Percentiles rank a stretch among this genome's conserved stretches.
Evolutionary conservation across 2,329 filamentous ascomycete genomes (phyloP).

Genomic region (Amphichorda felina): DNA sequence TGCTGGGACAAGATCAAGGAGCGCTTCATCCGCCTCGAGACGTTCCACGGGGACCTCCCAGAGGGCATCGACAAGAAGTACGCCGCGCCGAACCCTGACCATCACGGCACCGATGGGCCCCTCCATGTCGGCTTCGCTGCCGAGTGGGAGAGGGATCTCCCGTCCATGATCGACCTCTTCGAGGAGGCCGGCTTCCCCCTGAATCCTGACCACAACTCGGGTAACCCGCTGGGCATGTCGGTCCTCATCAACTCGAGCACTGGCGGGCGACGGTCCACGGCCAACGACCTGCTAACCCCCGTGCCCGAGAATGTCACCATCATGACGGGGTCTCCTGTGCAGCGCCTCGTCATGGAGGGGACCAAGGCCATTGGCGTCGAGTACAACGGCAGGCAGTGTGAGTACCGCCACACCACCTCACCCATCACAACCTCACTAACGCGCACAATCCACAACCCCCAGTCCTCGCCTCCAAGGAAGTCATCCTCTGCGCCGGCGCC

Average conservation of each 20-base stretch:
- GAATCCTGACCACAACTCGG: slow-evolving; percentile 45
- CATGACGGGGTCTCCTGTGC: slow-evolving; percentile 80
- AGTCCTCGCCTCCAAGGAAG: slow-evolving; percentile 54
- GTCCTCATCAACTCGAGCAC: slow-evolving; percentile 35
- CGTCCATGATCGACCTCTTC: slow-evolving; percentile 31
- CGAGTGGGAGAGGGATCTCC: slow-evolving; percentile 36
- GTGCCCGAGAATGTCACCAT: slow-evolving; percentile 59
- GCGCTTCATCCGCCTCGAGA: slow-evolving; percentile 40
- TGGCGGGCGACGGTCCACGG: slow-evolving; percentile 35
- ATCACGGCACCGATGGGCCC: slow-evolving; percentile 37
- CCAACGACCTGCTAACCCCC: slow-evolving; percentile 32
- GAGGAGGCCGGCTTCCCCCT: slow-evolving; percentile 32
- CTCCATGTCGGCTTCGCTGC: slow-evolving; percentile 34
- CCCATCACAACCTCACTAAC: neutral
- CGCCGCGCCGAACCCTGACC: slow-evolving; percentile 25
- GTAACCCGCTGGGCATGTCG: slow-evolving; percentile 44
- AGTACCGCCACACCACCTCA: slow-evolving; percentile 11
- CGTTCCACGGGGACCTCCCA: slow-evolving; percentile 30
- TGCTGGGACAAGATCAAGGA: slow-evolving; percentile 38
- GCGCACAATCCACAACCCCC: slow-evolving; percentile 14
- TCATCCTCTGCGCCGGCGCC: slow-evolving; percentile 67
- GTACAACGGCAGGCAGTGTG: slow-evolving; percentile 44
- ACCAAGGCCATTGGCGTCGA: slow-evolving; percentile 64
- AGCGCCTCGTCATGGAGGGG: slow-evolving; percentile 58
- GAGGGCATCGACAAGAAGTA: slow-evolving; percentile 29